Evolutionary conservation across 2,329 filamentous ascomycete genomes (phyloP).

Genomic region (Talaromyces funiculosus): DNA sequence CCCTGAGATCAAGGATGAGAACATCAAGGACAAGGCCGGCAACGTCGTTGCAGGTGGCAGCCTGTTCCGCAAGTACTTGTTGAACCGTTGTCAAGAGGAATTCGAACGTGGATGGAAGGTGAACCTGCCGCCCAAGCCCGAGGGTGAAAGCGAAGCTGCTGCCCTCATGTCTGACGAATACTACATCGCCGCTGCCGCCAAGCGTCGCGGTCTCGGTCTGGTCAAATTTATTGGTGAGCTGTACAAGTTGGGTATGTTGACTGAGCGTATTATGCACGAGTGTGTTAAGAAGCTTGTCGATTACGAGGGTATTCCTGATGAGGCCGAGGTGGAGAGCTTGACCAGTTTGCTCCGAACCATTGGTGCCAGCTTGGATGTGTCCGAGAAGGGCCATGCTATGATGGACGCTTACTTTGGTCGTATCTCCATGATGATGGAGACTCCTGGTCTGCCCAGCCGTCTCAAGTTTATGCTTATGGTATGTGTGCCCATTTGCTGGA

Average conservation of each 20-base stretch:
- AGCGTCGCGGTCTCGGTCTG: constrained; percentile 92
- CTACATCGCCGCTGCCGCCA: constrained; percentile 86
- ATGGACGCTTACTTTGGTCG: constrained; percentile 93
- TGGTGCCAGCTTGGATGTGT: constrained; percentile 75
- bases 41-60: constrained; percentile 86
- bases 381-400: constrained; percentile 75
- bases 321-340: constrained; percentile 93
- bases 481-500: constrained; percentile 17
- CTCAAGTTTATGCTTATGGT: constrained; percentile 91
- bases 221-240: constrained; percentile 99
- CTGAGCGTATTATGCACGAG: constrained; percentile 98
- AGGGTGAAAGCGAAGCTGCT: constrained; percentile 66
- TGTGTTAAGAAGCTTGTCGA: constrained; percentile 97
- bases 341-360: constrained; percentile 90
- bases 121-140: constrained; percentile 72
- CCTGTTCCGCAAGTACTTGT: constrained; percentile 95
- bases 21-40: constrained; percentile 82
- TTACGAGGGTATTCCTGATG: constrained; percentile 86
- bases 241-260: constrained; percentile 98
- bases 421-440: constrained; percentile 74
- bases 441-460: constrained; percentile 76
- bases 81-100: constrained; percentile 97
- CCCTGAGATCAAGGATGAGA: constrained; percentile 89
- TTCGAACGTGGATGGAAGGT: constrained; percentile 97
- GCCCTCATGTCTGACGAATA: constrained; percentile 92